Percentiles rank a stretch among this genome's conserved stretches.
phyloP scores from a whole-genome alignment of 306 rosid genomes.

The Amphicarpaea edgeworthii region DNA sequence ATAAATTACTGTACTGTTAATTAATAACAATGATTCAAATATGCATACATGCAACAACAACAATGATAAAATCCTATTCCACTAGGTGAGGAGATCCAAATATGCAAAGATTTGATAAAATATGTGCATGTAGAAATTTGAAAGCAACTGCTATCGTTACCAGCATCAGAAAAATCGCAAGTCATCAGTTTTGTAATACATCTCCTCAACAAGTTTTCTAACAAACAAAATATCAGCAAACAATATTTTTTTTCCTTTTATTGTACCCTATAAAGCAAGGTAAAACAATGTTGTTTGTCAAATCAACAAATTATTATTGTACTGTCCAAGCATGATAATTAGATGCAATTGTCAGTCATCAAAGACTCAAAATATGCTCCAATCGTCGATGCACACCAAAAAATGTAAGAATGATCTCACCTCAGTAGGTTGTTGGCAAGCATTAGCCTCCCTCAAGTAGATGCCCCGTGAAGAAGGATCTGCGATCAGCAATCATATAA shows the following conservation, averaged over 20 bases:
- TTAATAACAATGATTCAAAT: background rate
- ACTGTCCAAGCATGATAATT: conserved; percentile 27
- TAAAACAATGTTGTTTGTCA: conserved; percentile 32
- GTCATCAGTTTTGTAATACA: conserved; percentile 25
- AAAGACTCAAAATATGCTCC: conserved; percentile 16
- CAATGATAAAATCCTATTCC: background rate
- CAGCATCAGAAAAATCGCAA: conserved; percentile 30
- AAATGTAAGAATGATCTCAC: conserved; percentile 58
- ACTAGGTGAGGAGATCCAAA: background rate
- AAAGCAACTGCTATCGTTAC: conserved; percentile 19
- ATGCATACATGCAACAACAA: background rate
- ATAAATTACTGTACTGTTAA: conserved; percentile 15
- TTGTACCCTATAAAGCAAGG: conserved; percentile 22
- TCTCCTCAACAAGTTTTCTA: conserved; percentile 15
- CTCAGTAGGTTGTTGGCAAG: conserved; percentile 81
- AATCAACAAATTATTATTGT: conserved; percentile 10
- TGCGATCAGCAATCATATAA: conserved; percentile 55
- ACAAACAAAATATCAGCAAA: background rate
- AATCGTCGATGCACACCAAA: conserved; percentile 39
- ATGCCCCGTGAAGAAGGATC: conserved; percentile 86
- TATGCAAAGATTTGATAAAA: conserved; percentile 10
- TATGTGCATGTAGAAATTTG: background rate
- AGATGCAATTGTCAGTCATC: conserved; percentile 13
- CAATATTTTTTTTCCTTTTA: conserved; percentile 9
- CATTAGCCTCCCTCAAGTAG: conserved; percentile 85